Conservation (phyloP, 352 stramenopile species). For the Globisporangium polare region DNA sequence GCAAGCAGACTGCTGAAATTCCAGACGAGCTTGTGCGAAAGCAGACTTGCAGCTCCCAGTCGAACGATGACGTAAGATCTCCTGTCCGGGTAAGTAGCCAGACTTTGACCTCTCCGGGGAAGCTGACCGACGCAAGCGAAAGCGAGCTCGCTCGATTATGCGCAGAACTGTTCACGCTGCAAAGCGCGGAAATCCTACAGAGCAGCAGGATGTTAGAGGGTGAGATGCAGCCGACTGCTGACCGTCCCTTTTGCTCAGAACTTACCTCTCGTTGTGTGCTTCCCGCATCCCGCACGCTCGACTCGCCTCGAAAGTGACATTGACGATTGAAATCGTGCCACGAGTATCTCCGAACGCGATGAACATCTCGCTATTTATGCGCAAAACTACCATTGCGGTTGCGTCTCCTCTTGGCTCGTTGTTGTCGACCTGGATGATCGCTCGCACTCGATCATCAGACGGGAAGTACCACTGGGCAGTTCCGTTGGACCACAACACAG, state of each 20-base stretch:
- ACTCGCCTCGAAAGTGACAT: slow-evolving; percentile 5
- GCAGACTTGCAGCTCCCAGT: slow-evolving; percentile 39
- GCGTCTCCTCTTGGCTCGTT: background rate
- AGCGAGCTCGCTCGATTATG: background rate
- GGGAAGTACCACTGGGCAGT: slow-evolving; percentile 26
- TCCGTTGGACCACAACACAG: slow-evolving; percentile 31
- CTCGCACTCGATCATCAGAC: slow-evolving; percentile 25
- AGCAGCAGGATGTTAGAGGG: background rate
- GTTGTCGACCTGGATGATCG: slow-evolving; percentile 19
- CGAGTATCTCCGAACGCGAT: slow-evolving; percentile 10
- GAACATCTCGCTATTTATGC: background rate
- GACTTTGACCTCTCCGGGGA: slow-evolving; percentile 41
- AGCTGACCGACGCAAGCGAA: slow-evolving; percentile 30
- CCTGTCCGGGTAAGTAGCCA: slow-evolving; percentile 24
- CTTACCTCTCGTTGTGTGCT: slow-evolving; percentile 8
- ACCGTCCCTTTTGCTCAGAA: background rate
- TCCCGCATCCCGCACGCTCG: slow-evolving; percentile 6
- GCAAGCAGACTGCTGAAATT: slow-evolving; percentile 29
- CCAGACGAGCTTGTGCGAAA: slow-evolving; percentile 38
- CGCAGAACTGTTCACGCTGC: background rate
- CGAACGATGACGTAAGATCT: background rate
- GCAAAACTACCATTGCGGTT: slow-evolving; percentile 4
- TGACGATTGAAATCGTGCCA: slow-evolving; percentile 8
- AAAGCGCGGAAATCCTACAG: slow-evolving; percentile 13
- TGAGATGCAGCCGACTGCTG: background rate